These are phyloP conservation scores for Dictyostelium capitatum DNA, from an alignment of 78 protist species.

Conservation along the genomic window DNA sequence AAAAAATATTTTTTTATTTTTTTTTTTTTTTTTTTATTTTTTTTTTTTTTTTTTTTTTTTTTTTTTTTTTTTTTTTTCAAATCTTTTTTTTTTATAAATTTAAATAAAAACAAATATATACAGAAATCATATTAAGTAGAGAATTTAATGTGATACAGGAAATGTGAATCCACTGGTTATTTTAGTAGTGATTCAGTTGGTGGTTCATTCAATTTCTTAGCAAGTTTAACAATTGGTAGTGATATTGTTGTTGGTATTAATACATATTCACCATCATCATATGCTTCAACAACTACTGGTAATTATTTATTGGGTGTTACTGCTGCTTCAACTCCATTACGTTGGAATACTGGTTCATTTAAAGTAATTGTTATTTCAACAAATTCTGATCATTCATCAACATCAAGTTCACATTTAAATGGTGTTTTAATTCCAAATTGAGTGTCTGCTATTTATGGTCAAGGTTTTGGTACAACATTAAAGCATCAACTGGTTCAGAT, in stretches of 20 bases:
- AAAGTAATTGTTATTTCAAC: constrained; percentile 23
- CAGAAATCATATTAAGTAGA: too few species aligned
- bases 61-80: too few species aligned
- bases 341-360: constrained; percentile 9
- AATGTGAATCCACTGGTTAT: not conserved
- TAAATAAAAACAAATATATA: too few species aligned
- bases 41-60: not conserved
- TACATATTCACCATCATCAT: not conserved
- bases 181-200: constrained; percentile 7
- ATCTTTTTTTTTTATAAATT: too few species aligned
- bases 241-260: not conserved
- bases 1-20: too few species aligned
- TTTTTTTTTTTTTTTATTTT: too few species aligned
- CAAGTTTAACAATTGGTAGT: not conserved
- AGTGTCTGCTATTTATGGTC: too few species aligned
- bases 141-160: too few species aligned
- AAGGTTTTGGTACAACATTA: too few species aligned
- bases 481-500: too few species aligned
- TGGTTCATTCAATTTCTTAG: not conserved
- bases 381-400: not conserved
- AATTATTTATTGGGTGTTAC: not conserved
- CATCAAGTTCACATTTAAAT: too few species aligned
- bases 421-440: too few species aligned
- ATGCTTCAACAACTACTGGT: not conserved
- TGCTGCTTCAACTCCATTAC: not conserved